Conservation (phyloP, 805 yeast species). For the Wickerhamiella dianesei region DNA sequence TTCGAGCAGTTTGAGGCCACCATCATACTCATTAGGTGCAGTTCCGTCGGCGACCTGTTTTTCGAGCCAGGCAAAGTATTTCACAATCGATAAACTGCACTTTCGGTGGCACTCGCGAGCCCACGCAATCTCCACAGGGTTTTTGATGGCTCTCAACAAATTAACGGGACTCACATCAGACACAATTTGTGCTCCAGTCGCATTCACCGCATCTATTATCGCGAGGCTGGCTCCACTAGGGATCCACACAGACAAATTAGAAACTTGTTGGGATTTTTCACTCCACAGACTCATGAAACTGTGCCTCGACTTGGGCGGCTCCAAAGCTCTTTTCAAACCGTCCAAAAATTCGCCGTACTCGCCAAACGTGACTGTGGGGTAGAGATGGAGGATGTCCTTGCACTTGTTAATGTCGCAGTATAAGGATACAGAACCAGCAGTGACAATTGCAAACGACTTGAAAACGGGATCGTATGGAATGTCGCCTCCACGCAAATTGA, state of each 20-base stretch:
- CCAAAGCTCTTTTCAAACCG: slow-evolving; percentile 28
- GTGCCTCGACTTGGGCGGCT: too few relatives aligned
- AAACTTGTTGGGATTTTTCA: neutral
- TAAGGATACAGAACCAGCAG: slow-evolving; percentile 30
- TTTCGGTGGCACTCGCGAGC: slow-evolving; percentile 64
- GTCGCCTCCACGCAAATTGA: slow-evolving; percentile 74
- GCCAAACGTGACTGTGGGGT: slow-evolving; percentile 36
- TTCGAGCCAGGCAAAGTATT: slow-evolving; percentile 77
- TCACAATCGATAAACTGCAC: slow-evolving; percentile 67
- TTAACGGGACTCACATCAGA: slow-evolving; percentile 47
- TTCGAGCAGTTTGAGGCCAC: slow-evolving; percentile 38
- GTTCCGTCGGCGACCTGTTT: slow-evolving; percentile 33
- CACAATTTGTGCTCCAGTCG: slow-evolving; percentile 7
- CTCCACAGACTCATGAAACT: too few relatives aligned
- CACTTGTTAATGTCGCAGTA: slow-evolving; percentile 41
- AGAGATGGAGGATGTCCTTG: slow-evolving; percentile 23
- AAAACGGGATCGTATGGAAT: slow-evolving; percentile 80
- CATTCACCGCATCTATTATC: slow-evolving; percentile 35
- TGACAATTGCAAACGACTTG: slow-evolving; percentile 48
- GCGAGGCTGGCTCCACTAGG: slow-evolving; percentile 59
- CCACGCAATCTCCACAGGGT: slow-evolving; percentile 54
- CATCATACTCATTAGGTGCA: slow-evolving; percentile 42
- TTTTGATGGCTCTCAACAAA: slow-evolving; percentile 62
- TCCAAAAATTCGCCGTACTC: slow-evolving; percentile 47
- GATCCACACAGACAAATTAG: slow-evolving; percentile 28